Base-by-base conservation (phyloP, 805 yeast species). In the Wickerhamiella allomyrinae region DNA sequence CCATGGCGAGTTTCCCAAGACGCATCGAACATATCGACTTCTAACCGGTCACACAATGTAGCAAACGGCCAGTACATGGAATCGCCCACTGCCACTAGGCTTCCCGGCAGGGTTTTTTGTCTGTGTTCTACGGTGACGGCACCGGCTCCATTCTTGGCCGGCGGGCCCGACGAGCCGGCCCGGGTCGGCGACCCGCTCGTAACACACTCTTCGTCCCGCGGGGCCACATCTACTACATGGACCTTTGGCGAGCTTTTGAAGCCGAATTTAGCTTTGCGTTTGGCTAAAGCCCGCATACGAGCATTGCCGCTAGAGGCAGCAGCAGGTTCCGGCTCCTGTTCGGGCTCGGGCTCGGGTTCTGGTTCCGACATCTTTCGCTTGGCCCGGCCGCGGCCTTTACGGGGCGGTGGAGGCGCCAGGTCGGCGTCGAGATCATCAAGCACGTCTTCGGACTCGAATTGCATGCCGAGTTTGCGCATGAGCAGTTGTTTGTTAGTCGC, bases 1-100 rank as follows among this genome's bases (percentile, higher is more conserved):
- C 98, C 99, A 61, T 91, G 99, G 51, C 99, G 74, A 13, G 79
- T 70, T 62, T 91, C 97, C 99, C 99, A 91, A 34, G 70, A 68
- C 33, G 84, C 94, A 46, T 79, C 77, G 56, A 84, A 84, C 45
- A 91, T 62, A 52, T 86, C 95, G 31, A 74, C 74, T 46, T 85
- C 63, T 29, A 91, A 61, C 19, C 86, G 64, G 56, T 84, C 96
- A 59, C 79, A 86, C 10, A 89, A 78, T 15, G 95, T 94, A 66
- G 87, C 95, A 52, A 87, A 84, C 41, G 85, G 94, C 96, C 97
- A 91, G 0, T 83, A 79, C 31, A 78, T 67, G 6, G 75, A 74
- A 33, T 79, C 73, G 46, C 80, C 84, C 50, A 78, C 79, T 13
- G 82, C 76, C 14, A 82, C 61, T 8, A 79, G 68, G 14, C 83